phyloP scores from a whole-genome alignment of 2,329 filamentous ascomycete genomes.

The Orbilia javanica region DNA sequence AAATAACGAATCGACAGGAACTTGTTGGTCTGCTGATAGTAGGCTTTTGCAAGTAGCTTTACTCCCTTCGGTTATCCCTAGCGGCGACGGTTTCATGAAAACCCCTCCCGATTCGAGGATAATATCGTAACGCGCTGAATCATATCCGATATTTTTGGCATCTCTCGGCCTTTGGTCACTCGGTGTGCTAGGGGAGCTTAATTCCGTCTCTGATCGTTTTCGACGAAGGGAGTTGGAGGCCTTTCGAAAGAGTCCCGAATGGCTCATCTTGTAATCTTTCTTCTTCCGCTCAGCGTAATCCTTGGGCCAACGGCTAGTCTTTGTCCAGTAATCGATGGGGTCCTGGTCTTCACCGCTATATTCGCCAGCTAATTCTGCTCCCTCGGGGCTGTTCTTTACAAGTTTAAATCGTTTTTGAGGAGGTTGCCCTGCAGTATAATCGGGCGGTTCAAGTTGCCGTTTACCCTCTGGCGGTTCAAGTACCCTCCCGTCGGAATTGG shows the following conservation, averaged over 20 bases:
- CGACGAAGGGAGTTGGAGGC: neutral
- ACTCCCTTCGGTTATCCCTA: neutral
- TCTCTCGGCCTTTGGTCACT: neutral
- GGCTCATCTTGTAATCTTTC: neutral
- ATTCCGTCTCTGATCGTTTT: neutral
- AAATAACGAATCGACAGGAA: conserved; percentile 64
- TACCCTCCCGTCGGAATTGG: neutral
- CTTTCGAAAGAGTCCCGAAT: neutral
- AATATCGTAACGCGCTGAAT: neutral
- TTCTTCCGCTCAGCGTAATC: neutral
- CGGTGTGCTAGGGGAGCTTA: neutral
- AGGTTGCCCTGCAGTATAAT: neutral
- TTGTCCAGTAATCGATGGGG: neutral
- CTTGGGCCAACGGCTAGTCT: neutral
- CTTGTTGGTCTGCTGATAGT: neutral
- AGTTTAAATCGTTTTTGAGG: neutral
- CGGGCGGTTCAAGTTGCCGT: too few relatives aligned
- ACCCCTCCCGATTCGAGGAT: neutral
- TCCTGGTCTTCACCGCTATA: neutral
- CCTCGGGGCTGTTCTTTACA: neutral
- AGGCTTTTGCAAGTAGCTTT: neutral
- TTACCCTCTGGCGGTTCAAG: neutral
- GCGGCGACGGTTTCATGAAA: neutral
- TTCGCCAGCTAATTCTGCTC: neutral
- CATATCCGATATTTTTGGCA: neutral